These are phyloP conservation scores for Candida nemodendra DNA, from an alignment of 805 yeast genomes.

Conservation along the genomic window DNA sequence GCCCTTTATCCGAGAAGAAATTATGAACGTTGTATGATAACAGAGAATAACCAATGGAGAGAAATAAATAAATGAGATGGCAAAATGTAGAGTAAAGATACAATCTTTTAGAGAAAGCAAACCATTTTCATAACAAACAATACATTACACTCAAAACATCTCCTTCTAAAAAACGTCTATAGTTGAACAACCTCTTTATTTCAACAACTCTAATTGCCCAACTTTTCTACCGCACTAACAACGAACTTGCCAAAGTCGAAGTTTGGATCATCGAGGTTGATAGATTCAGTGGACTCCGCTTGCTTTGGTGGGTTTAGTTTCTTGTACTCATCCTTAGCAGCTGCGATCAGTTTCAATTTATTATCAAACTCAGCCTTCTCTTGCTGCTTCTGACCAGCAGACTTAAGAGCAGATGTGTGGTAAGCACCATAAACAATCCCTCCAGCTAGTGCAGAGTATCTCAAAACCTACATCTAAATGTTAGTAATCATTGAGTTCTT, in stretches of 20 bases:
- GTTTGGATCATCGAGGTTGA: slow-evolving; percentile 86
- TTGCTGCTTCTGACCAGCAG: slow-evolving; percentile 55
- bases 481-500: no score
- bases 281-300: slow-evolving; percentile 44
- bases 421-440: slow-evolving; percentile 88
- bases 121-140: neutral
- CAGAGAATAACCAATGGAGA: neutral
- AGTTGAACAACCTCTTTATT: neutral
- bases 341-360: slow-evolving; percentile 72
- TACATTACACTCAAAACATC: neutral
- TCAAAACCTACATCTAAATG: slow-evolving; percentile 56
- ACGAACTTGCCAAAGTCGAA: slow-evolving; percentile 77
- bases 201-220: slow-evolving; percentile 28
- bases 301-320: slow-evolving; percentile 51
- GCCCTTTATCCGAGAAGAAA: no score
- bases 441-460: slow-evolving; percentile 88
- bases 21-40: no score
- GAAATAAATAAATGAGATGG: no score
- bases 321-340: slow-evolving; percentile 89
- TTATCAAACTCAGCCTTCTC: slow-evolving; percentile 58
- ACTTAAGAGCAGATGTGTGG: slow-evolving; percentile 71
- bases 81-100: no score
- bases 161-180: neutral
- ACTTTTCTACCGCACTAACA: slow-evolving; percentile 60
- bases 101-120: no score